These are phyloP conservation scores for Raffaelea arxii DNA, from an alignment of 2,329 filamentous ascomycete genomes.

Conservation along the genomic window DNA sequence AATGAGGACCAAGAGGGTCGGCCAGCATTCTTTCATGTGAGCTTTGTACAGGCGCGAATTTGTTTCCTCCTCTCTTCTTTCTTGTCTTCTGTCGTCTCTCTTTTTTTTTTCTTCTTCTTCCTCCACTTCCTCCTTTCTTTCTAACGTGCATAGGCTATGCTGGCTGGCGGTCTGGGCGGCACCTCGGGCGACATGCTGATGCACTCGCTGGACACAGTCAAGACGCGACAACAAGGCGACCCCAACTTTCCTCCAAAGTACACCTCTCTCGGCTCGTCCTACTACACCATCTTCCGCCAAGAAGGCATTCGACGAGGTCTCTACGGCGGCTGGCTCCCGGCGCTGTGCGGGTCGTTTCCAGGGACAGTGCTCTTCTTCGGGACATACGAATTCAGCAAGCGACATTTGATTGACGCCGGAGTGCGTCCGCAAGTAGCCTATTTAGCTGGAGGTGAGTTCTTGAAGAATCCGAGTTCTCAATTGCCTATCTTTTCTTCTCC, in stretches of 20 bases:
- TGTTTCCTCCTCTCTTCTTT: no score
- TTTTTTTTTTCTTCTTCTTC: slow-evolving; percentile 1
- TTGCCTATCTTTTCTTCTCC: neutral
- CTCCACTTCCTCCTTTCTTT: slow-evolving; percentile 5
- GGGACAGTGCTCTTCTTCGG: slow-evolving; percentile 95
- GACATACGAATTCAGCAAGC: slow-evolving; percentile 91
- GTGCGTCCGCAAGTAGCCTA: slow-evolving; percentile 78
- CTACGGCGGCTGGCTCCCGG: slow-evolving; percentile 89
- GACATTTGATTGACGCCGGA: slow-evolving; percentile 75
- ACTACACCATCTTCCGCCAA: slow-evolving; percentile 85
- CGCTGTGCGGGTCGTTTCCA: slow-evolving; percentile 83
- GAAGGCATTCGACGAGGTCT: slow-evolving; percentile 79
- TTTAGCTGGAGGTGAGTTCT: slow-evolving; percentile 60
- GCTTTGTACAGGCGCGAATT: neutral
- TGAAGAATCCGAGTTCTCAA: neutral
- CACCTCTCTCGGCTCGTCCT: slow-evolving; percentile 79
- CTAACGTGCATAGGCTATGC: slow-evolving; percentile 88
- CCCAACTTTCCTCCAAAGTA: slow-evolving; percentile 90
- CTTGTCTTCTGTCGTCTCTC: slow-evolving; percentile 9
- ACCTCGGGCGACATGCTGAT: slow-evolving; percentile 94
- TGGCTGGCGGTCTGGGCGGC: slow-evolving; percentile 87
- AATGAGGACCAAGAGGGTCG: slow-evolving; percentile 44
- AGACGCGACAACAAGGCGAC: slow-evolving; percentile 95
- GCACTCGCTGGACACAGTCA: slow-evolving; percentile 98
- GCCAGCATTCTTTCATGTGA: slow-evolving; percentile 47